Conservation (phyloP, 2,329 filamentous ascomycete species). For the Aspergillus quadrilineatus region DNA sequence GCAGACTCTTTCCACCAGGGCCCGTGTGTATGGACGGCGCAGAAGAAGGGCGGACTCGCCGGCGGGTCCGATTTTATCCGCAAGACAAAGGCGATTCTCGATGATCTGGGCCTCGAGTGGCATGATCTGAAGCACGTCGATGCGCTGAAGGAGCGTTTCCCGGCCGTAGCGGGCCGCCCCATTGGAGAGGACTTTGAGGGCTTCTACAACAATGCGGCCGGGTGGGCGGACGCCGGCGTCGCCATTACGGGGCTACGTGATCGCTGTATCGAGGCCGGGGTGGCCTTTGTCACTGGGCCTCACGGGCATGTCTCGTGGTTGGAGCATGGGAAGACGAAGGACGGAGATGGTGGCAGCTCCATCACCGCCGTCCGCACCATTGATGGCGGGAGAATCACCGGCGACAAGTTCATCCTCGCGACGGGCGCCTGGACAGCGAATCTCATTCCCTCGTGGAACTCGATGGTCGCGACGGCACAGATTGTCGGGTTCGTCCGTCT, state of each 20-base stretch:
- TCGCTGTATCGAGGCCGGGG: conserved; percentile 25
- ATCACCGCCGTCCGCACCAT: conserved; percentile 55
- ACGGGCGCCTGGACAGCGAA: conserved; percentile 80
- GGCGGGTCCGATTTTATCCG: conserved; percentile 23
- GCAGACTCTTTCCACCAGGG: conserved; percentile 25
- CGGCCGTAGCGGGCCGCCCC: conserved; percentile 21
- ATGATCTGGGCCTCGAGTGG: conserved; percentile 27
- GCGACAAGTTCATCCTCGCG: conserved; percentile 71
- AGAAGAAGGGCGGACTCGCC: conserved; percentile 21
- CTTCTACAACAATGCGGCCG: conserved; percentile 28
- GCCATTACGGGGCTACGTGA: conserved; percentile 21
- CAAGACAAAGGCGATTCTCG: conserved; percentile 25
- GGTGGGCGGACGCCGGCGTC: conserved; percentile 32
- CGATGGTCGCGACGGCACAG: conserved; percentile 75
- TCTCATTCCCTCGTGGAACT: conserved; percentile 70
- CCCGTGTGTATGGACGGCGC: conserved; percentile 26
- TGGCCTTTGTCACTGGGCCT: conserved; percentile 27
- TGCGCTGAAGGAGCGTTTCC: conserved; percentile 17
- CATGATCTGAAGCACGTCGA: conserved; percentile 9
- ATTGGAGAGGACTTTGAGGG: conserved; percentile 25
- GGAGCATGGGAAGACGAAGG: conserved; percentile 29
- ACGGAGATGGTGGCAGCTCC: conserved; percentile 37
- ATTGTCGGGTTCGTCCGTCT: conserved; percentile 72
- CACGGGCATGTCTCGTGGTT: conserved; percentile 34
- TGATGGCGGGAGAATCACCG: conserved; percentile 51